phyloP scores from a whole-genome alignment of 345 rosid genomes.

The Aethionema arabicum region DNA sequence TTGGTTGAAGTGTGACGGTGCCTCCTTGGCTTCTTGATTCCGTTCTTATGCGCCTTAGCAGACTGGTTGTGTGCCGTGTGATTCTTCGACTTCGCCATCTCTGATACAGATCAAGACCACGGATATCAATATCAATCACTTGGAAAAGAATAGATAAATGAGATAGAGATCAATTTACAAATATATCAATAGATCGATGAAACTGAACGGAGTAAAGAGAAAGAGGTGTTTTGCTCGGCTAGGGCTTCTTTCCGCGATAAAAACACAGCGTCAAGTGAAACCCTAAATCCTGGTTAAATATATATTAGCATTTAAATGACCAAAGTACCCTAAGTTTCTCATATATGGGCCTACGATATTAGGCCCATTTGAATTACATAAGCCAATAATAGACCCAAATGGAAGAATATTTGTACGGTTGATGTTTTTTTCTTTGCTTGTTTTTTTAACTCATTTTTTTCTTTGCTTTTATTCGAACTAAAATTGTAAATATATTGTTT shows the following conservation, averaged over 20 bases:
- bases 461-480: too few relatives aligned
- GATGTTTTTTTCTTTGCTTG: too few relatives aligned
- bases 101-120: slow-evolving; percentile 27
- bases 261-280: slow-evolving; percentile 20
- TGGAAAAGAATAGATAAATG: background rate
- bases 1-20: slow-evolving; percentile 91
- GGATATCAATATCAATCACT: background rate
- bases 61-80: slow-evolving; percentile 99
- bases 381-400: background rate
- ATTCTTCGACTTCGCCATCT: slow-evolving; percentile 99
- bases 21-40: slow-evolving; percentile 94
- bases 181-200: background rate
- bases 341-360: background rate
- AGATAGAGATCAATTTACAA: background rate
- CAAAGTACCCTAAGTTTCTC: background rate
- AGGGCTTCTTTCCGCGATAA: slow-evolving; percentile 15
- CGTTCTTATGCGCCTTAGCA: slow-evolving; percentile 92
- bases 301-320: background rate
- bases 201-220: slow-evolving; percentile 9
- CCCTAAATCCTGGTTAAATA: background rate
- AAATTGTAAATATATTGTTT: too few relatives aligned
- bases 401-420: too few relatives aligned
- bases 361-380: background rate
- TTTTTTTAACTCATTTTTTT: too few relatives aligned
- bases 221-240: slow-evolving; percentile 24